Evolutionary conservation across 495 filamentous ascomycete species (phyloP).

Genomic region (Penicillium mononematosum): DNA sequence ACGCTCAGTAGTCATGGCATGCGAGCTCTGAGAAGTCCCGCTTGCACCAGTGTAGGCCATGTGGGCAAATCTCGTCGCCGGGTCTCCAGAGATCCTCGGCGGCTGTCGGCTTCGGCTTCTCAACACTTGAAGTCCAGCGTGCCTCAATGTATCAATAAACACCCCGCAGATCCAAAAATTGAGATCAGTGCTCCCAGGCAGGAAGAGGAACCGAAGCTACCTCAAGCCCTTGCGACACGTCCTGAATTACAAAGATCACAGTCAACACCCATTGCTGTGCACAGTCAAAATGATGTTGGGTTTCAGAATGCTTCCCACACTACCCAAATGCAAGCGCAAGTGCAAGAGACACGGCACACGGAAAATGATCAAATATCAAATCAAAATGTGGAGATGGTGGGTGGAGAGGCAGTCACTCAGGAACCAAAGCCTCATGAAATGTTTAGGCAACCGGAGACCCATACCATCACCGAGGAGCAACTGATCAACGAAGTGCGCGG

Average conservation of each 20-base stretch:
- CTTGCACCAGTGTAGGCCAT: slow-evolving; percentile 17
- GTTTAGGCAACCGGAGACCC: slow-evolving; percentile 58
- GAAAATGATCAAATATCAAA: slow-evolving; percentile 4
- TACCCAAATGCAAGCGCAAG: background rate
- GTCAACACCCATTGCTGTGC: slow-evolving; percentile 9
- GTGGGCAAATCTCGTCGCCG: slow-evolving; percentile 15
- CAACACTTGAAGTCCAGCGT: background rate
- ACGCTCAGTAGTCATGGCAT: slow-evolving; percentile 25
- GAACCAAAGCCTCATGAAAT: slow-evolving; percentile 46
- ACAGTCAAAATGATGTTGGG: background rate
- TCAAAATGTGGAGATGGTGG: slow-evolving; percentile 13
- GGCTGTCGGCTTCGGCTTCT: slow-evolving; percentile 9
- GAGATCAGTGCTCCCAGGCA: background rate
- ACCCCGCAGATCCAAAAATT: background rate
- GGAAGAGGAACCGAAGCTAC: background rate
- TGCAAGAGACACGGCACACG: background rate
- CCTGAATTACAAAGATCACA: slow-evolving; percentile 7
- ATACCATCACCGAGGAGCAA: slow-evolving; percentile 73
- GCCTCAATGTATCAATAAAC: background rate
- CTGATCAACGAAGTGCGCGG: slow-evolving; percentile 64
- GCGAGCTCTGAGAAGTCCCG: slow-evolving; percentile 14
- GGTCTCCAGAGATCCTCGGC: slow-evolving; percentile 10
- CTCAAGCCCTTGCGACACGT: background rate
- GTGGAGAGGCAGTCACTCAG: slow-evolving; percentile 15
- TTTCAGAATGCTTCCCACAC: background rate